phyloP scores from a whole-genome alignment of 1,284 basidiomycete genomes.

The Cerioporus squamosus region DNA sequence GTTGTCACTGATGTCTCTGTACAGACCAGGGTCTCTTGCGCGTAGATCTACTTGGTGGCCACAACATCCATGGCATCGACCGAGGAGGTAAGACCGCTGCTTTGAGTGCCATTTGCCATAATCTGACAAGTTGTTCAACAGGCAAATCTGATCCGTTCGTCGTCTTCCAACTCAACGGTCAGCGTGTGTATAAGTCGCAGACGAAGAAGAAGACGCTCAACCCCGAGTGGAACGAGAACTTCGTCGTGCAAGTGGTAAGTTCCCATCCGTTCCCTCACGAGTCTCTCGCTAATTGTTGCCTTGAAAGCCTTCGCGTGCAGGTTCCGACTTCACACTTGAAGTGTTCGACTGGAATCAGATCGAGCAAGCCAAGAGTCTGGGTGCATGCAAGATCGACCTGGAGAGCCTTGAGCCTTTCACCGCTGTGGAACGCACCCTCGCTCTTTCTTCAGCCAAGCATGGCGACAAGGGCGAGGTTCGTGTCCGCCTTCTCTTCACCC shows the following conservation, averaged over 20 bases:
- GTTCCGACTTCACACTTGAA: slow-evolving; percentile 80
- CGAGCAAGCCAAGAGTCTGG: slow-evolving; percentile 84
- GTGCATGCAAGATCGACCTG: slow-evolving; percentile 74
- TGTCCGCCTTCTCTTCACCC: slow-evolving; percentile 84
- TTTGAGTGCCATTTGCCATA: slow-evolving; percentile 25
- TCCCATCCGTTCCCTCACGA: not conserved
- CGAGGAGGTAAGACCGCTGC: slow-evolving; percentile 67
- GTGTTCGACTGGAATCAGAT: slow-evolving; percentile 96
- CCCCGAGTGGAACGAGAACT: slow-evolving; percentile 88
- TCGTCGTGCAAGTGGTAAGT: slow-evolving; percentile 72
- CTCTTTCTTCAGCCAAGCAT: slow-evolving; percentile 65
- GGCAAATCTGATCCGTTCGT: slow-evolving; percentile 92
- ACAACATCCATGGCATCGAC: slow-evolving; percentile 83
- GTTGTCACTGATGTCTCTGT: slow-evolving; percentile 2
- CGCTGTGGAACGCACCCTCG: slow-evolving; percentile 60
- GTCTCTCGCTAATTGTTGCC: not conserved
- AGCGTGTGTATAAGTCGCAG: slow-evolving; percentile 86
- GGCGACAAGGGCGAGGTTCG: slow-evolving; percentile 80
- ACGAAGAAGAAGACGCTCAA: slow-evolving; percentile 89
- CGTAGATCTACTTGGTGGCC: slow-evolving; percentile 82
- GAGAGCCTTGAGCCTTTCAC: slow-evolving; percentile 84
- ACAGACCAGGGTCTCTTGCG: slow-evolving; percentile 88
- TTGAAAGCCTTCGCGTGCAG: slow-evolving; percentile 78
- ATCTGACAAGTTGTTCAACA: slow-evolving; percentile 28
- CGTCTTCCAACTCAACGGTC: slow-evolving; percentile 83